Evolutionary conservation across 2,329 filamentous ascomycete genomes (phyloP).

Genomic region (Chaetomium sp.): DNA sequence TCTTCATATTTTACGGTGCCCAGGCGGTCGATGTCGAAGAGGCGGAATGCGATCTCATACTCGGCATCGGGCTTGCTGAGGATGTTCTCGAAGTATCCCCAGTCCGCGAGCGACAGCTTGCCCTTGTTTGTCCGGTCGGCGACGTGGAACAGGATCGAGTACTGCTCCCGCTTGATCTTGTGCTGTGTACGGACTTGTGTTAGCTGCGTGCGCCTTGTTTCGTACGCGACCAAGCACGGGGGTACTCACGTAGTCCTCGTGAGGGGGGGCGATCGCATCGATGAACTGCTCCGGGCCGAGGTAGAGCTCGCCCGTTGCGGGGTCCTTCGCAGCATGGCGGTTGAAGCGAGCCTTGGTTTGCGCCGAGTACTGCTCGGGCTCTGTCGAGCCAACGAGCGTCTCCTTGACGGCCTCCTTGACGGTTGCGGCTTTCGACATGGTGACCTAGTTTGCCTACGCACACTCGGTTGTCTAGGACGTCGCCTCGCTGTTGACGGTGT

Average conservation of each 20-base stretch:
- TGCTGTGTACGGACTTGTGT: conserved; percentile 60
- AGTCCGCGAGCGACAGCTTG: conserved; percentile 78
- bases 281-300: conserved; percentile 89
- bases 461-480: not conserved
- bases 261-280: conserved; percentile 80
- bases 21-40: conserved; percentile 85
- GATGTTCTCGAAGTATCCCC: conserved; percentile 91
- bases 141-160: conserved; percentile 87
- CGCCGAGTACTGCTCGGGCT: conserved; percentile 65
- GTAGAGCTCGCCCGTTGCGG: conserved; percentile 72
- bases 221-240: not conserved
- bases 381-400: conserved; percentile 64
- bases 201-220: conserved; percentile 4
- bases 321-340: conserved; percentile 73
- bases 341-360: conserved; percentile 77
- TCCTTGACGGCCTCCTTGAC: conserved; percentile 78
- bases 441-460: conserved; percentile 25
- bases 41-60: conserved; percentile 96
- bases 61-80: conserved; percentile 93
- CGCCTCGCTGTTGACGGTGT: conserved; percentile 5
- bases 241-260: conserved; percentile 84
- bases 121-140: conserved; percentile 79
- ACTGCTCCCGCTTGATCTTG: conserved; percentile 97
- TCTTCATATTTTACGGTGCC: conserved; percentile 88
- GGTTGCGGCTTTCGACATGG: conserved; percentile 49